phyloP scores from a whole-genome alignment of 164 flowering plant genomes.

The Amborella trichopoda region DNA sequence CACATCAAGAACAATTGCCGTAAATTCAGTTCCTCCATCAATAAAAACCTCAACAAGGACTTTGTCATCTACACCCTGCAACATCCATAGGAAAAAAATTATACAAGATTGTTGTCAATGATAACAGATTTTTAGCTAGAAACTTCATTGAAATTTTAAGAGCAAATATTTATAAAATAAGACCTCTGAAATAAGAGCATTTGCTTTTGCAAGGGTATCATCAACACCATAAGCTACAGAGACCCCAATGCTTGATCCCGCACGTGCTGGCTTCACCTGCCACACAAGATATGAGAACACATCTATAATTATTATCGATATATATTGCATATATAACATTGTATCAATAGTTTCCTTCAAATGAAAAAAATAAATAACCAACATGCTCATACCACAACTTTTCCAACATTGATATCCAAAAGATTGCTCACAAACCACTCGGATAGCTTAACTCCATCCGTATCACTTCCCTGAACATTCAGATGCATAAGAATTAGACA shows the following conservation, averaged over 20 bases:
- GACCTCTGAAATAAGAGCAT: conserved; percentile 57
- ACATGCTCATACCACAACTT: conserved; percentile 67
- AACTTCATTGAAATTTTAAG: neutral
- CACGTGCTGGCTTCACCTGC: conserved; percentile 84
- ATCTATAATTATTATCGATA: neutral
- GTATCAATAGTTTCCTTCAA: neutral
- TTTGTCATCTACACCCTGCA: conserved; percentile 74
- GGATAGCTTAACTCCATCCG: conserved; percentile 28
- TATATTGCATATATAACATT: too few relatives aligned
- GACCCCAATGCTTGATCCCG: conserved; percentile 90
- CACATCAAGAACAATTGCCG: conserved; percentile 87
- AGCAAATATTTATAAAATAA: neutral
- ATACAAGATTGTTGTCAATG: neutral
- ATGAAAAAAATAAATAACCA: neutral
- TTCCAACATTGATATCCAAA: conserved; percentile 42
- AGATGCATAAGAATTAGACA: neutral
- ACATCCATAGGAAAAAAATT: neutral
- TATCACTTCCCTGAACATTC: conserved; percentile 34
- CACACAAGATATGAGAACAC: conserved; percentile 1
- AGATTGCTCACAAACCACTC: conserved; percentile 64
- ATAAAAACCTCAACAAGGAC: conserved; percentile 74
- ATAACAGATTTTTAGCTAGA: neutral
- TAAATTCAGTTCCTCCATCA: conserved; percentile 80
- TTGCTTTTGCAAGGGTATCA: conserved; percentile 59
- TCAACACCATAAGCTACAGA: conserved; percentile 75